Base-by-base conservation (phyloP, 805 yeast genomes). In the Komagataella kurtzmanii region DNA sequence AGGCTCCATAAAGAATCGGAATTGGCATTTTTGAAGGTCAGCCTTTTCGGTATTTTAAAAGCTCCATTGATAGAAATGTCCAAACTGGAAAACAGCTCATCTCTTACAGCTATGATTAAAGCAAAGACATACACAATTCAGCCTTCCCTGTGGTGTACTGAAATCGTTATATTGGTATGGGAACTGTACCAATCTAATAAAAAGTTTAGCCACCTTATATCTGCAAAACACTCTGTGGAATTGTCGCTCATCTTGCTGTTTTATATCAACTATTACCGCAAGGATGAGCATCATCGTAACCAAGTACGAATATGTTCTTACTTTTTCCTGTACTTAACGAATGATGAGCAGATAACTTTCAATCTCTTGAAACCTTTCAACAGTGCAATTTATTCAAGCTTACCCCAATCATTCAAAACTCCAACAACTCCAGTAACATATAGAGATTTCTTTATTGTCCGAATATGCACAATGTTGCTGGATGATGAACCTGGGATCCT, bases 121-220 rank as follows among this genome's bases (percentile, higher is more conserved):
- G 58, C 62, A 1, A 58, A 59, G 44, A 50, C 56, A 1, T 19
- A 50, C 1, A 55, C 50, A n/a, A 49, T 48, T 36, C 21, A 60
- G 6, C 59, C 63, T 1, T 55, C 65, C 3, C 58, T 73, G 17
- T 72, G 89, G 83, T 63, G 80, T 2, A 66, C 72, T 3, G 90
- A 84, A 59, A 61, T 77, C n/a, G 64, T 79, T 5, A 73, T 84
- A 61, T 61, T 90, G 7, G 57, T 85, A 14, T 87, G 95, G 86
- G 95, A 86, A 58, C 66, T 88, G 46, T 66, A 79, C 40, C 91
- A 87, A 60, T 81, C 88, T 57, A 91, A 91, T 65, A 71, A 71
- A 53, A 65, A 65, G 49, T 81, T 84, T 58, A 73, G 73, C 53
- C 59, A 61, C 17, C 67, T 71, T 50, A 65, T 80, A 30, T 64